phyloP scores from a whole-genome alignment of 2,329 filamentous ascomycete genomes.

The Beauveria australis region DNA sequence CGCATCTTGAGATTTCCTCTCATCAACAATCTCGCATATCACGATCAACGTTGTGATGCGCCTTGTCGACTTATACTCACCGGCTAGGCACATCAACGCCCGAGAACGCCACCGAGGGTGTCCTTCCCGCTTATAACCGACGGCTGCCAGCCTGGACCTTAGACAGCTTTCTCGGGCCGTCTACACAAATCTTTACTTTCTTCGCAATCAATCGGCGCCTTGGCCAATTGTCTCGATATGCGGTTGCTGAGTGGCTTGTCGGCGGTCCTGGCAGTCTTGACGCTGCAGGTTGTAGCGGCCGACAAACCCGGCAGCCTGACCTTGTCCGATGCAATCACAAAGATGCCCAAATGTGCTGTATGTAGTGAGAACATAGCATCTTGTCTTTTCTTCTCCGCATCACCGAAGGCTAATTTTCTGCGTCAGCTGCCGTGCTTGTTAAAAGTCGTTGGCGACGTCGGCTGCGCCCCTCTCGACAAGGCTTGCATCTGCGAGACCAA shows the following conservation, averaged over 20 bases:
- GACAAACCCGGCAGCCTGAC: neutral
- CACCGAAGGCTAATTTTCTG: neutral
- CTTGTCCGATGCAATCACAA: neutral
- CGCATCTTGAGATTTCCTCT: neutral
- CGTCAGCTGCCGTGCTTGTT: constrained; percentile 1
- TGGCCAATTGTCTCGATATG: neutral
- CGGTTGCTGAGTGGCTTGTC: neutral
- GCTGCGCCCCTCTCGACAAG: constrained; percentile 1
- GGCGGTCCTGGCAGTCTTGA: neutral
- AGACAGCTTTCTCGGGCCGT: neutral
- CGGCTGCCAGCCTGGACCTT: neutral
- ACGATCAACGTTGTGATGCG: neutral
- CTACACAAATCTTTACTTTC: neutral
- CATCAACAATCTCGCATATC: neutral
- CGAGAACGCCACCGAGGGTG: neutral
- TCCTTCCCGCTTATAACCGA: neutral
- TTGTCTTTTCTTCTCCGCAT: neutral
- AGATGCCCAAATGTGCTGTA: constrained; percentile 8
- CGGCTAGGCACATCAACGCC: neutral
- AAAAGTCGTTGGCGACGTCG: neutral
- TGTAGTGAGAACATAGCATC: neutral
- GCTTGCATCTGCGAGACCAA: constrained; percentile 8
- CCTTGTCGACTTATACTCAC: neutral
- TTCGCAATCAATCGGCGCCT: neutral
- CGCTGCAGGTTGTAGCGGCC: neutral